Evolutionary conservation across 371 early-diverging fungal genomes (phyloP).

Genomic region (Umbelopsis sp.): DNA sequence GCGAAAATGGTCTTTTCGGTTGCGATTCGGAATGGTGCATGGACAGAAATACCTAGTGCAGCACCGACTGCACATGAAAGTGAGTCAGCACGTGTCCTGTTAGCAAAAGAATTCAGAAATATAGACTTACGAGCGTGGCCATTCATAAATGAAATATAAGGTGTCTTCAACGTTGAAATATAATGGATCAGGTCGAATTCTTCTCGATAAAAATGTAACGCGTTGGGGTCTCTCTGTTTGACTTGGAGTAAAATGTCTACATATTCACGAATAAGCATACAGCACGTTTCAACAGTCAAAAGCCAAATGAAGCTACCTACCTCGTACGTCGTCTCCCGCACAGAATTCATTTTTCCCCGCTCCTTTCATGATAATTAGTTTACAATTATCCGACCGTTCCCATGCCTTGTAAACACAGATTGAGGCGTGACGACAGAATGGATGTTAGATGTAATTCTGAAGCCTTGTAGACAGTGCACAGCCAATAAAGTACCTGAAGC

Average conservation of each 20-base stretch:
- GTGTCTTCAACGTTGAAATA: constrained; percentile 85
- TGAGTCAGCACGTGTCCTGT: not conserved
- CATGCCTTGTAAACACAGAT: constrained; percentile 61
- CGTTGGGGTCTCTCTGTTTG: constrained; percentile 56
- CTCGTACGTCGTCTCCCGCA: constrained; percentile 95
- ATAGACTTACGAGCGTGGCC: constrained; percentile 82
- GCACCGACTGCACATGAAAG: constrained; percentile 80
- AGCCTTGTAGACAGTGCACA: no score
- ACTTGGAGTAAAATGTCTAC: constrained; percentile 40
- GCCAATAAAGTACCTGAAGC: constrained; percentile 58
- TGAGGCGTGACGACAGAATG: no score
- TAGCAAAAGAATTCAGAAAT: no score
- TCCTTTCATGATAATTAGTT: constrained; percentile 85
- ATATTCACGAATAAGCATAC: constrained; percentile 17
- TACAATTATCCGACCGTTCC: constrained; percentile 86
- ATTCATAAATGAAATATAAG: constrained; percentile 86
- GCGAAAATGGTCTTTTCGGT: constrained; percentile 93
- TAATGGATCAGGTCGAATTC: constrained; percentile 92
- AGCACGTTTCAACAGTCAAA: not conserved
- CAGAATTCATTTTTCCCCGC: constrained; percentile 85
- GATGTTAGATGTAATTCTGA: no score
- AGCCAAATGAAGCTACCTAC: constrained; percentile 28
- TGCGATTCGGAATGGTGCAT: constrained; percentile 94
- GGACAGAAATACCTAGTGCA: constrained; percentile 93
- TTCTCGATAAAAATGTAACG: constrained; percentile 84